phyloP scores from a whole-genome alignment of 106 monocot genomes.

The Dactylorhiza incarnata region DNA sequence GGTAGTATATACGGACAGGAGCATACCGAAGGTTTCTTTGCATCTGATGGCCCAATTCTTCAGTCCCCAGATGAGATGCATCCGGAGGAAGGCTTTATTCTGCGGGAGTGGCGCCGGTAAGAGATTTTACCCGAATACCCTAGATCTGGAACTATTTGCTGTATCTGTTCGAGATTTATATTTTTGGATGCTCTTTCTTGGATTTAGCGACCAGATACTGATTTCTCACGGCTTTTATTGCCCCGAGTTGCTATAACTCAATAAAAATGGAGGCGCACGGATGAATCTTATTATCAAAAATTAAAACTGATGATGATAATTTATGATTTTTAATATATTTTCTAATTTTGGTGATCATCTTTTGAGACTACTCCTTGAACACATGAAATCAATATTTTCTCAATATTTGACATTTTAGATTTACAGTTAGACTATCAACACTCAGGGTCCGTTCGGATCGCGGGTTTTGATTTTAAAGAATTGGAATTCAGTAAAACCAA shows the following conservation, averaged over 20 bases:
- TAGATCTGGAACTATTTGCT: background rate
- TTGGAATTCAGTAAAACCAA: too few relatives aligned
- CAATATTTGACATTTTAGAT: too few relatives aligned
- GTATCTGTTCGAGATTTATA: background rate
- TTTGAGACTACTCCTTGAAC: too few relatives aligned
- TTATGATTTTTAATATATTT: too few relatives aligned
- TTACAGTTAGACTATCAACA: too few relatives aligned
- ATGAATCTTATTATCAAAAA: too few relatives aligned
- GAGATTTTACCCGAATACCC: background rate
- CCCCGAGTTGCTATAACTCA: background rate
- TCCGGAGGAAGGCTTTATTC: constrained; percentile 21
- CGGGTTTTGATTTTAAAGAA: too few relatives aligned
- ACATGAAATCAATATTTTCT: too few relatives aligned
- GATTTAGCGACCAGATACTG: background rate
- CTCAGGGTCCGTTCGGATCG: too few relatives aligned
- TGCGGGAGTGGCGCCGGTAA: constrained; percentile 30
- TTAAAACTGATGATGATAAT: too few relatives aligned
- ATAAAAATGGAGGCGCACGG: too few relatives aligned
- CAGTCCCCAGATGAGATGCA: constrained; percentile 24
- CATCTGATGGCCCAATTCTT: constrained; percentile 10
- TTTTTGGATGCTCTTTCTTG: background rate
- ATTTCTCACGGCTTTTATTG: background rate
- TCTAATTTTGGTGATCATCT: too few relatives aligned
- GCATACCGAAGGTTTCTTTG: constrained; percentile 9
- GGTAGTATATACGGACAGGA: constrained; percentile 12